Evolutionary conservation across 2,329 filamentous ascomycete genomes (phyloP).

Genomic region (Aspergillus intermedius): DNA sequence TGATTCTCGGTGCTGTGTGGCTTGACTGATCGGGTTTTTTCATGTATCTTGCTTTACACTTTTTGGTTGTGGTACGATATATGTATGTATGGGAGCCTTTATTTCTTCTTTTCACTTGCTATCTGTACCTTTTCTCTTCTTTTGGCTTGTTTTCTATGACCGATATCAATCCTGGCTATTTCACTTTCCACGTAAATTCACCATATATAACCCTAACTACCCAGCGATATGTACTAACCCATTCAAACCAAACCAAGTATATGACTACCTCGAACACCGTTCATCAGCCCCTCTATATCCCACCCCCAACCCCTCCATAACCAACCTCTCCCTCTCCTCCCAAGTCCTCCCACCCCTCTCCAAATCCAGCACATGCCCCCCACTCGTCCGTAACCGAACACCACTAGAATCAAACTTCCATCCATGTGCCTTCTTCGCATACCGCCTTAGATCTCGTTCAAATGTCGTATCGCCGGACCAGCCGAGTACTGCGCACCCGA

Average conservation of each 20-base stretch:
- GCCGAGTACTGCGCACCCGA: conserved; percentile 78
- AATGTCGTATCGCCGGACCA: conserved; percentile 91
- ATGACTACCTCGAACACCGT: conserved; percentile 55
- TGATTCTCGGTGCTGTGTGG: not conserved
- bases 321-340: conserved; percentile 67
- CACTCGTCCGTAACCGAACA: conserved; percentile 60
- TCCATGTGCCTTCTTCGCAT: conserved; percentile 63
- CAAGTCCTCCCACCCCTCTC: conserved; percentile 51
- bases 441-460: conserved; percentile 74
- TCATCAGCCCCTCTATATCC: conserved; percentile 60
- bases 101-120: not conserved
- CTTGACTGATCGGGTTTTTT: not conserved
- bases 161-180: not conserved
- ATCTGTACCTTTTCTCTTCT: not conserved
- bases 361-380: conserved; percentile 63
- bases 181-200: not conserved
- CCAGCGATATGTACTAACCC: not conserved
- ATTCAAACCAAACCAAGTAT: not conserved
- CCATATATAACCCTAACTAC: not conserved
- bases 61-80: not conserved
- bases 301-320: conserved; percentile 71
- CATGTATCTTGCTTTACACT: not conserved
- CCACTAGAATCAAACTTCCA: conserved; percentile 93
- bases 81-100: not conserved
- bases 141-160: not conserved